These are phyloP conservation scores for Ballota nigra DNA, from an alignment of 257 asterid species.

Conservation along the genomic window DNA sequence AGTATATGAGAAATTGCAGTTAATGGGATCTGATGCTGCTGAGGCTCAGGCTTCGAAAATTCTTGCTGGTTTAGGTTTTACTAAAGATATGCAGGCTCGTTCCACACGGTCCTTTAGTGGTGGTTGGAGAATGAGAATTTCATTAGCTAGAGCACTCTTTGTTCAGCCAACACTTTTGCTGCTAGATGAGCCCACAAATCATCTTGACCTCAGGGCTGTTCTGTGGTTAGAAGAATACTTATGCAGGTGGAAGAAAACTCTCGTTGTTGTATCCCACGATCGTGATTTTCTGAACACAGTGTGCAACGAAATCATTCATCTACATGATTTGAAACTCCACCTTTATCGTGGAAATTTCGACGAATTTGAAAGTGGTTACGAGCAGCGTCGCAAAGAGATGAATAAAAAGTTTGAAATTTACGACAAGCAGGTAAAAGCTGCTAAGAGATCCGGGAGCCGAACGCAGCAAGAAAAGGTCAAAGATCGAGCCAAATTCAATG, in stretches of 20 bases:
- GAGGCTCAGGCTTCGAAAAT: conserved; percentile 78
- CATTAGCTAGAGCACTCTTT: conserved; percentile 69
- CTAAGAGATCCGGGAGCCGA: conserved; percentile 59
- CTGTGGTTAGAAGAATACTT: conserved; percentile 70
- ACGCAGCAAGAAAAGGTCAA: conserved; percentile 65
- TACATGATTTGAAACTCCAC: conserved; percentile 59
- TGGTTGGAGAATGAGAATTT: conserved; percentile 83
- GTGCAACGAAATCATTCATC: conserved; percentile 61
- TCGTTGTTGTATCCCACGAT: conserved; percentile 67
- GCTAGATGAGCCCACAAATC: conserved; percentile 74
- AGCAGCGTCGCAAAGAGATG: conserved; percentile 62
- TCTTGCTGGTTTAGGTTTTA: conserved; percentile 72
- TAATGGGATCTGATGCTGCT: conserved; percentile 76
- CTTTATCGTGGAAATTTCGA: conserved; percentile 63
- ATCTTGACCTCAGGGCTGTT: conserved; percentile 75
- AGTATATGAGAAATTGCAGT: conserved; percentile 57
- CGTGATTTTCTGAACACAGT: conserved; percentile 66
- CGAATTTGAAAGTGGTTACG: conserved; percentile 58
- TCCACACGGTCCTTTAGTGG: conserved; percentile 69
- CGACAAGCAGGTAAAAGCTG: conserved; percentile 55
- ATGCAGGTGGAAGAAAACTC: conserved; percentile 75
- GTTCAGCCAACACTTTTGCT: conserved; percentile 70
- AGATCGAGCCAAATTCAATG: conserved; percentile 56
- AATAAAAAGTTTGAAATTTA: conserved; percentile 57
- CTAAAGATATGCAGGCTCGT: conserved; percentile 63